Conservation (phyloP, 768 basidiomycete species). For the Panaeolus cyanescens region DNA sequence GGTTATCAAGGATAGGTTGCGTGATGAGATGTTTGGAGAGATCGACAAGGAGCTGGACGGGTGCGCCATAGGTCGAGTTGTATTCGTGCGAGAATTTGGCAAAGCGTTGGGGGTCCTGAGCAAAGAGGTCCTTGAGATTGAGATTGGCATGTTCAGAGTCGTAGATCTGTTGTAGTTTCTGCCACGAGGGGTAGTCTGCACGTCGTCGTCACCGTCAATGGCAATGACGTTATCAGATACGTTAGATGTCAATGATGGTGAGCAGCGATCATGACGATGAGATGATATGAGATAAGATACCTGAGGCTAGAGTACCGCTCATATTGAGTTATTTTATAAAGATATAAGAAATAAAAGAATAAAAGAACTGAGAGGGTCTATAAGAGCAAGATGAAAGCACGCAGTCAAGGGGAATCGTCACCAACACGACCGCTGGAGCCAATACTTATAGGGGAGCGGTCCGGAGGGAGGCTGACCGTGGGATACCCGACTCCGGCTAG, state of each 20-base stretch:
- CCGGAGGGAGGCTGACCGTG: background rate
- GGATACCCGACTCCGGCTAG: too few relatives aligned
- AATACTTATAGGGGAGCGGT: background rate
- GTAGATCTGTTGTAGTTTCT: slow-evolving; percentile 86
- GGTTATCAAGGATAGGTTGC: slow-evolving; percentile 74
- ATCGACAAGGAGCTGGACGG: slow-evolving; percentile 87
- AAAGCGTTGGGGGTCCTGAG: slow-evolving; percentile 86
- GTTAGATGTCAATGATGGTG: too few relatives aligned
- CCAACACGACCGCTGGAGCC: too few relatives aligned
- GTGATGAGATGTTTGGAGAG: slow-evolving; percentile 97
- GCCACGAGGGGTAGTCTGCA: slow-evolving; percentile 87
- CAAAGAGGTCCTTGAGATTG: slow-evolving; percentile 91
- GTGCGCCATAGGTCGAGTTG: slow-evolving; percentile 61
- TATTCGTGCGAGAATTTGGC: slow-evolving; percentile 81
- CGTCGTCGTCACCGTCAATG: slow-evolving; percentile 5
- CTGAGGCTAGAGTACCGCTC: slow-evolving; percentile 68
- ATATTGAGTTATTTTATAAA: slow-evolving; percentile 38
- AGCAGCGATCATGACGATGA: too few relatives aligned
- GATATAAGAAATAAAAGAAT: background rate
- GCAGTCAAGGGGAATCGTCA: background rate
- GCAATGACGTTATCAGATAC: background rate
- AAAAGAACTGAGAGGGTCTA: background rate
- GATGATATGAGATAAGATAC: slow-evolving; percentile 24
- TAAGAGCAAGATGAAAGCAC: background rate
- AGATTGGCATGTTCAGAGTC: slow-evolving; percentile 71